phyloP scores from a whole-genome alignment of 129 eudicot genomes.

The Daucus carota region DNA sequence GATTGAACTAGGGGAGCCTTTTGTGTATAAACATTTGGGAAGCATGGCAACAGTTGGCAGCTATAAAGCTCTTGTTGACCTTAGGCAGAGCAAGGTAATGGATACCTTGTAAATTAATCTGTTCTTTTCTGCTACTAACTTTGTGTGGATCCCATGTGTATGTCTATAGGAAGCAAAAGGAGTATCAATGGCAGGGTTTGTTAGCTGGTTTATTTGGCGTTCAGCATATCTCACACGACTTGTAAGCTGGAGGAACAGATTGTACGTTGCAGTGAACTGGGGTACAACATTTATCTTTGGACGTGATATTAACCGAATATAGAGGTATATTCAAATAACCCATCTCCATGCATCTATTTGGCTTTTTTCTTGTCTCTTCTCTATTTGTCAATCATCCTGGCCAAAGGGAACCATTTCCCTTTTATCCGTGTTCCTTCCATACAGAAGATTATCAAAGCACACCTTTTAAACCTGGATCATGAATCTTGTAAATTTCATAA shows the following conservation, averaged over 20 bases:
- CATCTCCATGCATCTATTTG: neutral
- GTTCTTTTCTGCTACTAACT: neutral
- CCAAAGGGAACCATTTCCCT: neutral
- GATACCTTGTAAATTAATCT: too few species aligned
- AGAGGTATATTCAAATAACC: conserved; percentile 8
- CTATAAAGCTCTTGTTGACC: conserved; percentile 95
- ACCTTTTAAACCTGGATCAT: neutral
- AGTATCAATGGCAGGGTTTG: conserved; percentile 74
- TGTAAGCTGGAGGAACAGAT: conserved; percentile 96
- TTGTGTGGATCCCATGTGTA: neutral
- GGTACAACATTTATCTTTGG: conserved; percentile 79
- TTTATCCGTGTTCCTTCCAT: neutral
- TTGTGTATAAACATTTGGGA: conserved; percentile 85
- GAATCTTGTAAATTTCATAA: neutral
- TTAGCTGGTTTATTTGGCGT: conserved; percentile 91
- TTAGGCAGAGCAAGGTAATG: conserved; percentile 92
- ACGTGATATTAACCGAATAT: conserved; percentile 89
- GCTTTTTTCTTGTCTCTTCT: neutral
- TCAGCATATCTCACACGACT: conserved; percentile 96
- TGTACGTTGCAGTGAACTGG: conserved; percentile 90
- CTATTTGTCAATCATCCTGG: neutral
- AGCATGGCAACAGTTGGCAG: conserved; percentile 96
- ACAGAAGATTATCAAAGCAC: neutral
- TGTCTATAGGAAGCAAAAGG: conserved; percentile 69
- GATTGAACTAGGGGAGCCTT: conserved; percentile 48